A percentile compares a stretch with the other conserved stretches of the same genome.
These are phyloP conservation scores for Sporothrix inflata DNA, from an alignment of 2,329 filamentous ascomycete species.

Conservation along the genomic window DNA sequence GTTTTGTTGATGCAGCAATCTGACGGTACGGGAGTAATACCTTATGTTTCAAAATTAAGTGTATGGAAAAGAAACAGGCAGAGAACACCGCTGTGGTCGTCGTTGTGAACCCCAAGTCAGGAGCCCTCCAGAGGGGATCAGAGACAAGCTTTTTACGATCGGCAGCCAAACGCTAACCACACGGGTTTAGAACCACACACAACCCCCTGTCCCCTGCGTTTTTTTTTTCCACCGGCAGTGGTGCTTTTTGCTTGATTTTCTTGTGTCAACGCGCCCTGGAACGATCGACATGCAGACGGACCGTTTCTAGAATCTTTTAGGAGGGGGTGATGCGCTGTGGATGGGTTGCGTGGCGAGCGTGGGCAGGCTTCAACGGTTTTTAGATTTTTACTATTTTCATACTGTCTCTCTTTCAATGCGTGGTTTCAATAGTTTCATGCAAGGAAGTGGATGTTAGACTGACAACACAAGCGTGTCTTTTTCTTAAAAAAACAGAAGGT, in stretches of 20 bases:
- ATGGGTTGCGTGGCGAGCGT: no score
- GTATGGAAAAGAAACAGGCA: no score
- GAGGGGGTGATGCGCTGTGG: neutral
- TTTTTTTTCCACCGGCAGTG: neutral
- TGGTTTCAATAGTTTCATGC: neutral
- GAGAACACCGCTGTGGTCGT: no score
- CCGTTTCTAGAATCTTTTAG: neutral
- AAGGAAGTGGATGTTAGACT: neutral
- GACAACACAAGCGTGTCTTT: no score
- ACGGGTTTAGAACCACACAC: neutral
- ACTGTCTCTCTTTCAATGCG: neutral
- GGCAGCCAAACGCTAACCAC: slow-evolving; percentile 1
- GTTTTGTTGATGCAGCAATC: neutral
- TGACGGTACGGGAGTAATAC: no score
- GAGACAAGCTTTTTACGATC: slow-evolving; percentile 8
- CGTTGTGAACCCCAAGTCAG: no score
- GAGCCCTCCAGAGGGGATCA: neutral
- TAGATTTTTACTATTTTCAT: neutral
- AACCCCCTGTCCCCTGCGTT: slow-evolving; percentile 17
- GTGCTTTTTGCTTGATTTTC: no score
- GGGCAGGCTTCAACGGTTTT: neutral
- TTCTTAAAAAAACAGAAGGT: no score
- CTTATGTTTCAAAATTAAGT: no score
- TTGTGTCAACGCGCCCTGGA: neutral
- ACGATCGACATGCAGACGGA: slow-evolving; percentile 1